Evolutionary conservation across 73 alveolate genomes (phyloP).

Genomic region (Uronychia setigera): DNA sequence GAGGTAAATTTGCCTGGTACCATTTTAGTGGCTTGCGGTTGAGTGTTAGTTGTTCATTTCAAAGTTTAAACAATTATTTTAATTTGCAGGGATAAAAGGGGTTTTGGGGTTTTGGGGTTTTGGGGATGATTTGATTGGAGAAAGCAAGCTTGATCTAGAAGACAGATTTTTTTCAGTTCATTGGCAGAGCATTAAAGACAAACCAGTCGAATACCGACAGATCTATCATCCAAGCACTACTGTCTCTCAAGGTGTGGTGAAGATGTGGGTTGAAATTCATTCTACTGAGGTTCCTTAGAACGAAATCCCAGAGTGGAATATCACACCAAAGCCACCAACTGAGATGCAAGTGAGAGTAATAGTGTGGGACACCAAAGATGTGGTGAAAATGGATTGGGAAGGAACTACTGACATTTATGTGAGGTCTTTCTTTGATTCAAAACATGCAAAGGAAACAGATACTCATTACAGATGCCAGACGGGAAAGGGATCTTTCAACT

Average conservation of each 20-base stretch:
- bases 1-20: too few relatives aligned
- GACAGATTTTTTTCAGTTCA: slow-evolving; percentile 75
- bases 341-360: slow-evolving; percentile 92
- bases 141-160: slow-evolving; percentile 77
- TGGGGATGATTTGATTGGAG: slow-evolving; percentile 81
- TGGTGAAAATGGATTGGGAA: slow-evolving; percentile 91
- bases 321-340: slow-evolving; percentile 86
- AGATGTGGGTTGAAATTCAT: slow-evolving; percentile 82
- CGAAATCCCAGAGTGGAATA: slow-evolving; percentile 89
- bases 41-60: too few relatives aligned
- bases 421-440: slow-evolving; percentile 87
- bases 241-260: slow-evolving; percentile 83
- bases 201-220: slow-evolving; percentile 77
- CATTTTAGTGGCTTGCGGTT: too few relatives aligned
- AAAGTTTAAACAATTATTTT: too few relatives aligned
- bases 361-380: slow-evolving; percentile 94
- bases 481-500: slow-evolving; percentile 96
- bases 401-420: slow-evolving; percentile 96
- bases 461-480: slow-evolving; percentile 93
- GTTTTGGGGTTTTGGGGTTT: too few relatives aligned
- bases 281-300: slow-evolving; percentile 36
- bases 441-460: slow-evolving; percentile 92
- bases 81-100: too few relatives aligned
- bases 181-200: slow-evolving; percentile 71
- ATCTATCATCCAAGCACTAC: slow-evolving; percentile 80